These are phyloP conservation scores for Calonectria pseudoreteaudii DNA, from an alignment of 2,329 filamentous ascomycete genomes.

Conservation along the genomic window DNA sequence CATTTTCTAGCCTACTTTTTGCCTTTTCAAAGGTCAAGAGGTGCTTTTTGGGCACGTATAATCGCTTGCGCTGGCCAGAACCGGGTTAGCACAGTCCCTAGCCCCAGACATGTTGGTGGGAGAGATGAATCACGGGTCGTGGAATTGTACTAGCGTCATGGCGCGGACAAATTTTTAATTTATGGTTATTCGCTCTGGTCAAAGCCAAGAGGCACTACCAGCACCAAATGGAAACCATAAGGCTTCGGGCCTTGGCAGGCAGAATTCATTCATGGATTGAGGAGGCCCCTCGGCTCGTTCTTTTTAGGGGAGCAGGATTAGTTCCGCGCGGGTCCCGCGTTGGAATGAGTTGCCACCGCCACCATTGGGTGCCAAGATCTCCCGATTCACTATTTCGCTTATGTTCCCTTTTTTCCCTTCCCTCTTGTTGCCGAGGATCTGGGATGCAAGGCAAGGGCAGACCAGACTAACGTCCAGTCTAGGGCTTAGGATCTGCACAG, in stretches of 20 bases:
- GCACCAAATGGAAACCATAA: background rate
- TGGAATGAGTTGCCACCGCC: background rate
- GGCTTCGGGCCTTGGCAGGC: background rate
- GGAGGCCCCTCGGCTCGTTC: no score
- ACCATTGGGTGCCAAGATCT: background rate
- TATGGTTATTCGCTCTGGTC: constrained; percentile 2
- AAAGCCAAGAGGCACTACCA: background rate
- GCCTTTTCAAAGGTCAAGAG: background rate
- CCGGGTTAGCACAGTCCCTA: background rate
- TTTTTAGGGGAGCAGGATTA: background rate
- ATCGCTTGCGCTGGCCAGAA: background rate
- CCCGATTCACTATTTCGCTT: background rate
- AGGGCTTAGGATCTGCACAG: background rate
- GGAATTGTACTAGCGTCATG: background rate
- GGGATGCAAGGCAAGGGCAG: background rate
- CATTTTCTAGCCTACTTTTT: background rate
- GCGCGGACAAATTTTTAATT: background rate
- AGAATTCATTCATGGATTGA: background rate
- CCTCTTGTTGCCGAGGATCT: no score
- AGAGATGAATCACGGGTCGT: background rate
- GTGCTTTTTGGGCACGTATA: background rate
- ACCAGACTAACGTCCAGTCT: background rate
- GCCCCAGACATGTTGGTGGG: background rate
- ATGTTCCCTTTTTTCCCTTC: background rate
- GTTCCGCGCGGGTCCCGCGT: background rate